These are phyloP conservation scores for Umbilicaria muhlenbergii DNA, from an alignment of 495 filamentous ascomycete genomes.

Conservation along the genomic window DNA sequence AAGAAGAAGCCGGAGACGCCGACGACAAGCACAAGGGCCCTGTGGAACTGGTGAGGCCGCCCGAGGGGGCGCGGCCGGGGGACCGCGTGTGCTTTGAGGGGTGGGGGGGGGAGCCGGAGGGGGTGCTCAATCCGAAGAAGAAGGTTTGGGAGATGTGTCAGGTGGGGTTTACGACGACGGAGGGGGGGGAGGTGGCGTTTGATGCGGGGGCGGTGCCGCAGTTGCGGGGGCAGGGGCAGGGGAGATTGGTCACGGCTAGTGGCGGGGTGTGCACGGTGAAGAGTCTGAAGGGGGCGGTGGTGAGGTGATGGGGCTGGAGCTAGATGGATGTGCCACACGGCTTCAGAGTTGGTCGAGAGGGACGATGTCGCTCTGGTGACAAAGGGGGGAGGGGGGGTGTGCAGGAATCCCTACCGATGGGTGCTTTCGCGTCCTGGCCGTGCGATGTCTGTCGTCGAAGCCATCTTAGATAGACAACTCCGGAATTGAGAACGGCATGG, in stretches of 20 bases:
- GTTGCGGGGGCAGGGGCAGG: constrained; percentile 32
- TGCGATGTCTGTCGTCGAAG: too few species aligned
- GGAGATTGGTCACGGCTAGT: constrained; percentile 52
- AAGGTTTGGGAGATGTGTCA: constrained; percentile 96
- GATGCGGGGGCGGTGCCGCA: constrained; percentile 46
- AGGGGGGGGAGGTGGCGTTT: constrained; percentile 61
- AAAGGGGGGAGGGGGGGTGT: too few species aligned
- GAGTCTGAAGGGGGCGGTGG: constrained; percentile 53
- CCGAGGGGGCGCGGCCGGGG: constrained; percentile 61
- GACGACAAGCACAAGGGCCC: constrained; percentile 80
- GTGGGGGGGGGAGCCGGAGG: constrained; percentile 81
- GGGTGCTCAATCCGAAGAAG: constrained; percentile 93
- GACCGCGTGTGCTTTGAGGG: constrained; percentile 88
- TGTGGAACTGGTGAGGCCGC: constrained; percentile 83
- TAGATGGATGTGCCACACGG: too few species aligned
- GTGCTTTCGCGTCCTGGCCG: too few species aligned
- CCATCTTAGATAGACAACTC: too few species aligned
- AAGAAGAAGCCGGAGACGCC: too few species aligned
- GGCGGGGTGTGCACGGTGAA: constrained; percentile 63
- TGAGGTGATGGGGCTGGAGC: constrained; percentile 29
- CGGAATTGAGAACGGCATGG: too few species aligned
- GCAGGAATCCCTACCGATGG: too few species aligned
- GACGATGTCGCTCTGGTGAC: too few species aligned
- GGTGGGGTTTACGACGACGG: constrained; percentile 82
- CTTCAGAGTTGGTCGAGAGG: too few species aligned